Percentiles rank a stretch among this genome's conserved stretches.
Evolutionary conservation across 2,329 filamentous ascomycete genomes (phyloP).

Genomic region (Pseudocercospora vitis): DNA sequence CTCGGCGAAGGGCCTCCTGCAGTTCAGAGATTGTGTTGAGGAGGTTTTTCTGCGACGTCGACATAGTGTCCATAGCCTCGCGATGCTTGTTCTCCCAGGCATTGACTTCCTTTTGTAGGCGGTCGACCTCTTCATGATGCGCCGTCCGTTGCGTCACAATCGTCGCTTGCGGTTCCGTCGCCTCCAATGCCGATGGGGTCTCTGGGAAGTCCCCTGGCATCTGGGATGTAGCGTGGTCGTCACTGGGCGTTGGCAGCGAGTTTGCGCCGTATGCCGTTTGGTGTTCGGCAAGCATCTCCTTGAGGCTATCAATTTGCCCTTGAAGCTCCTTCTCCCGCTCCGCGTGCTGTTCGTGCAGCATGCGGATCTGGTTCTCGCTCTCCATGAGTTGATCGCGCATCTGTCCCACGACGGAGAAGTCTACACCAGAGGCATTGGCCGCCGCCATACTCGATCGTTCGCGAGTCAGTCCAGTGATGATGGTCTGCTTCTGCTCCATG

Average conservation of each 20-base stretch:
- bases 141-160: slow-evolving; percentile 22
- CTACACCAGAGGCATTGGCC: slow-evolving; percentile 66
- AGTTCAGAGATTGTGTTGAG: slow-evolving; percentile 71
- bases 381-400: slow-evolving; percentile 86
- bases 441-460: slow-evolving; percentile 87
- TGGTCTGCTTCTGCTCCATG: slow-evolving; percentile 94
- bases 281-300: slow-evolving; percentile 51
- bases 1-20: slow-evolving; percentile 57
- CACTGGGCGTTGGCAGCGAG: slow-evolving; percentile 27
- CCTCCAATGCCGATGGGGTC: slow-evolving; percentile 38
- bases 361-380: slow-evolving; percentile 74
- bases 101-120: slow-evolving; percentile 69
- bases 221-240: slow-evolving; percentile 24
- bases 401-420: slow-evolving; percentile 84
- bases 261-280: slow-evolving; percentile 23
- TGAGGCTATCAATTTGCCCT: slow-evolving; percentile 68
- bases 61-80: slow-evolving; percentile 67
- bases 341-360: slow-evolving; percentile 71
- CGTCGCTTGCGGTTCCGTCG: slow-evolving; percentile 29
- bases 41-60: slow-evolving; percentile 70
- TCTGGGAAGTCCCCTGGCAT: slow-evolving; percentile 43
- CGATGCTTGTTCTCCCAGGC: slow-evolving; percentile 77
- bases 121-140: slow-evolving; percentile 54
- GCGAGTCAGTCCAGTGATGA: slow-evolving; percentile 89
- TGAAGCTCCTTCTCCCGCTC: slow-evolving; percentile 72